phyloP scores from a whole-genome alignment of 371 early-diverging fungal species.

The Mucor indicus region DNA sequence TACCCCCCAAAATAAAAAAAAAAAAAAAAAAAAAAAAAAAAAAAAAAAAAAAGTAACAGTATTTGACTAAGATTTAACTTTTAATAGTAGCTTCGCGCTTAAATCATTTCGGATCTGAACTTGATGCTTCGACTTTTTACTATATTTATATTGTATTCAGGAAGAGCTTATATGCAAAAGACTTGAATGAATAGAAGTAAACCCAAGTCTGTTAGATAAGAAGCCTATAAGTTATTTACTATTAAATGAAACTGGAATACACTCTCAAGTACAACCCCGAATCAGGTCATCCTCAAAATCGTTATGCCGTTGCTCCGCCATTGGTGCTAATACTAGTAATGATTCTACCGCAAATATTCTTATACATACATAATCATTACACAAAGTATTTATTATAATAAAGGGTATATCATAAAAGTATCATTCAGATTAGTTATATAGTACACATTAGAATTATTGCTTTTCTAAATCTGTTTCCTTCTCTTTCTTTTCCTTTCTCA shows the following conservation, averaged over 20 bases:
- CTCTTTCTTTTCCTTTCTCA: too few species aligned
- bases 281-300: conserved; percentile 12
- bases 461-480: too few species aligned
- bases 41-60: conserved; percentile 8
- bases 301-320: conserved; percentile 12
- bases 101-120: conserved; percentile 14
- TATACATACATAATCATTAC: too few species aligned
- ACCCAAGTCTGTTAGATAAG: conserved; percentile 12
- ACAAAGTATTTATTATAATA: too few species aligned
- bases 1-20: too few species aligned
- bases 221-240: conserved; percentile 8
- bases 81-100: conserved; percentile 15
- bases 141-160: conserved; percentile 12
- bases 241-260: conserved; percentile 10
- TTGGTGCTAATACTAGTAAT: conserved; percentile 12
- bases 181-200: conserved; percentile 8
- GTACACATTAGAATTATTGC: too few species aligned
- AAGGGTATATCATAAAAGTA: too few species aligned
- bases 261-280: conserved; percentile 16
- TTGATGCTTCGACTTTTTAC: conserved; percentile 18
- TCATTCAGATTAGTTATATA: too few species aligned
- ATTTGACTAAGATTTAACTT: conserved; percentile 15
- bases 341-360: conserved; percentile 11
- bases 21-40: conserved; percentile 8
- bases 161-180: conserved; percentile 11